Evolutionary conservation across 1,139 yeast species (phyloP), one percentile per base, ranked within the genome.

Genomic region (Candida smagusa): DNA sequence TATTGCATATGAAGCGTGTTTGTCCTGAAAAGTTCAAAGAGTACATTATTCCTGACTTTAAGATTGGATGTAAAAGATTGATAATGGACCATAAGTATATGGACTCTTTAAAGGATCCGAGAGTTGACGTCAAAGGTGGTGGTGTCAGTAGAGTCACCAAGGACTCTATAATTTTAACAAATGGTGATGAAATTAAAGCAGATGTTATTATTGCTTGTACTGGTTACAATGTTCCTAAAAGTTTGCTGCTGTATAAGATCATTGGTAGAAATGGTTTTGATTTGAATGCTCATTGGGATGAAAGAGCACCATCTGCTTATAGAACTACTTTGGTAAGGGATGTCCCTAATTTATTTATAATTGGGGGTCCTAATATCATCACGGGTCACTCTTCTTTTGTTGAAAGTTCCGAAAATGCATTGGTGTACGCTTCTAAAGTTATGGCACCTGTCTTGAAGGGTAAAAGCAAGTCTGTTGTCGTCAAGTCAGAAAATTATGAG

Each of bases 161-260:
- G 27, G 40, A 65, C 32, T 56, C 61, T 2, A 56, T 68, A 12
- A 48, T 61, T 9, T 52, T 68, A 41, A 53, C 53, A 12, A 51
- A 55, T 32, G 74, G 72, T 0, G 44, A 50, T 25, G 53, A 48
- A 28, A 31, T 66, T 9, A 49, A 58, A 22, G 71, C 68, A 3
- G 75, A 69, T 46, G 59, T 68, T 12, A 65, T 69, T 33, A 69
- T 68, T 26, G 74, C 74, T 4, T 69, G 75, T 47, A 68, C 74
- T 25, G 75, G 75, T 3, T 69, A 69, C 46, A 51, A 65, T 36
- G 34, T 60, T 22, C 36, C 28, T 2, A 51, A 46, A 35, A 50
- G 61, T 34, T 50, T 52, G 35, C 31, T 33, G 6, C 54, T 55
- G 2, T 53, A 52, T 34, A 38, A 52, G 9, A 41, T 63, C 12